Percentiles rank a stretch among this genome's conserved stretches.
Conservation (phyloP, 345 rosid species). For the Kandelia obovata region DNA sequence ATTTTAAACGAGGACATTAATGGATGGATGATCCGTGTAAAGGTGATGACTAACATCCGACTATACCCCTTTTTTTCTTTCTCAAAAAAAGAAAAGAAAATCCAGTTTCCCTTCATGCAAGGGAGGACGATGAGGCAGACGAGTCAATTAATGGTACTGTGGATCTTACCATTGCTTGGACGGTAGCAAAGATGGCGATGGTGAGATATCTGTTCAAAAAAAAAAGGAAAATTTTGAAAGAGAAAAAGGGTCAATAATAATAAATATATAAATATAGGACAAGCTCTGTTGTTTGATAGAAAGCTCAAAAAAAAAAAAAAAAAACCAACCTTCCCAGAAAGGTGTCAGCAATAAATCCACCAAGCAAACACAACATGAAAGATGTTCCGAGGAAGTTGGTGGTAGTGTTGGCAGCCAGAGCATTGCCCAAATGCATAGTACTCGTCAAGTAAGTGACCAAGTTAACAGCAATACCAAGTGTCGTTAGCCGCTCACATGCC, state of each 20-base stretch:
- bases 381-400: constrained; percentile 95
- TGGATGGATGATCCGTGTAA: too few relatives aligned
- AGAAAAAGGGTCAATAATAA: not conserved
- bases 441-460: constrained; percentile 86
- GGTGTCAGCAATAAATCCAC: constrained; percentile 92
- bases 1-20: too few relatives aligned
- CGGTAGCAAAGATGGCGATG: constrained; percentile 75
- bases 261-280: too few relatives aligned
- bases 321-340: constrained; percentile 76
- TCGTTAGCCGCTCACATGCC: constrained; percentile 86
- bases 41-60: too few relatives aligned
- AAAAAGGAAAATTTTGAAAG: not conserved
- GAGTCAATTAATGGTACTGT: not conserved
- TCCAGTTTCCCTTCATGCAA: not conserved
- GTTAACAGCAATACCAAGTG: constrained; percentile 89
- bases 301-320: not conserved
- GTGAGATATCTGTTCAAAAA: constrained; percentile 60
- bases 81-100: too few relatives aligned
- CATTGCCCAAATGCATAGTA: constrained; percentile 90
- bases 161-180: constrained; percentile 67
- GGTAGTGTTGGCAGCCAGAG: constrained; percentile 75
- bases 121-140: too few relatives aligned
- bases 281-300: not conserved
- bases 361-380: constrained; percentile 89
- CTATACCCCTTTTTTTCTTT: too few relatives aligned